Evolutionary conservation across 2,329 filamentous ascomycete species (phyloP), one percentile per base, ranked within the genome.

Genomic region (Calonectria pseudoturangicola): DNA sequence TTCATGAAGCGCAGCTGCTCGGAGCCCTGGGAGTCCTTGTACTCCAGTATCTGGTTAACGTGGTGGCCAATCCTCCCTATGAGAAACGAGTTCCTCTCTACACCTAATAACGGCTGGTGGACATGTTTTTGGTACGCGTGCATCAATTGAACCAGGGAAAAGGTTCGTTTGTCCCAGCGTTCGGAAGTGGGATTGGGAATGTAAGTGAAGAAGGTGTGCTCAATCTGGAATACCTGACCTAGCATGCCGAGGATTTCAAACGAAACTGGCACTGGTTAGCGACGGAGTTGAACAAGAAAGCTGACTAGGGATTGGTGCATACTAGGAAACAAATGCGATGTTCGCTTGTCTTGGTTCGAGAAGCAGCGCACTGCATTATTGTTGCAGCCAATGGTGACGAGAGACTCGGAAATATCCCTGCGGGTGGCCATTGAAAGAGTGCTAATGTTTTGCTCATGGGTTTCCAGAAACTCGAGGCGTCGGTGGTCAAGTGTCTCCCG

Each of bases 231-330:
- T 0, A 85, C 86, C 30, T 85, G 84, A 54, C 86, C 85, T 1
- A 91, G 81, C 89, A 92, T 91, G n/a, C 89, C 90, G 2, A 90
- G 79, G 0, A 92, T 84, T 76, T 92, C 90, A 64, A 91, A 91
- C 0, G 88, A 86, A 0, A 92, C 89, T 90, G 56, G 10, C 21
- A 6, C 15, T 3, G 13, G 71, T 81, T 63, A 80, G 74, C 10
- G 8, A 21, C 13, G 3, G 18, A 28, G 21, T 27, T 62, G 36
- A 18, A 4, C 16, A 30, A 12, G 15, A 5, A n/a, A 10, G 21
- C 15, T 15, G 8, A 25, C 43, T n/a, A 15, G 2, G 2, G 69
- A 36, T 15, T 21, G 33, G 4, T n/a, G 9, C 84, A 71, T 83
- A 89, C 88, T 75, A n/a, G 88, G 87, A 68, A 90, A 90, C 2